Base-by-base conservation (phyloP, 768 basidiomycete species). In the Tulasnella sp. region DNA sequence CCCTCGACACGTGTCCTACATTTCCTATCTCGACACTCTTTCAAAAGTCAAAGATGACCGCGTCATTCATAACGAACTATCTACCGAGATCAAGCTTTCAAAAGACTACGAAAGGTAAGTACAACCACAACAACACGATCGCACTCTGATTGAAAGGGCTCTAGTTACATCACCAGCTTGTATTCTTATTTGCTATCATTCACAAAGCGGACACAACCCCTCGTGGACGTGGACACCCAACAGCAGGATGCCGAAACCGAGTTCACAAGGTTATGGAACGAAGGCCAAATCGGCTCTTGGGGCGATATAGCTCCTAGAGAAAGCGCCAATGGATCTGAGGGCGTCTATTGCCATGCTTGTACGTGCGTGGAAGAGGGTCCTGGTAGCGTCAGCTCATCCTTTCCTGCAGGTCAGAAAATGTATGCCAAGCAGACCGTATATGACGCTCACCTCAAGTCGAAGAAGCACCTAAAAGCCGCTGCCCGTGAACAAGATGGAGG, bases 361-460 rank as follows among this genome's bases (percentile, higher is more conserved):
- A 72, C 72, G 89, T 75, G 49, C 19, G 56, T 62, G 42, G 12
- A 45, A n/a, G n/a, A 29, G 40, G 15, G 8, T 39, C 39, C 15
- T 12, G 7, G 21, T 5, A 7, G 21, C 25, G 9, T 29, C 39
- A 4, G 41, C 48, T 59, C 43, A 23, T 39, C 5, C 23, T 45
- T 32, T 56, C 39, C 56, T 32, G 58, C 50, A 97, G 93, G 93
- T 68, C 91, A 97, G 70, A 96, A 93, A 67, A 74, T 79, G 57
- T 98, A 98, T 69, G 80, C 93, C 11, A 99, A 97, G 69, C 89
- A 97, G 69, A 97, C 96, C 0, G 96, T 99, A 7, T 99, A 92
- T 67, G 88, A 96, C 61, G 92, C 92, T 2, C 96, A 98, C 67
- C 69, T 98, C 50, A 90, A 82, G 2, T 94, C 92, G 19, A 97